Base-by-base conservation (phyloP, 2,329 filamentous ascomycete genomes). In the Parafenestella ontariensis region DNA sequence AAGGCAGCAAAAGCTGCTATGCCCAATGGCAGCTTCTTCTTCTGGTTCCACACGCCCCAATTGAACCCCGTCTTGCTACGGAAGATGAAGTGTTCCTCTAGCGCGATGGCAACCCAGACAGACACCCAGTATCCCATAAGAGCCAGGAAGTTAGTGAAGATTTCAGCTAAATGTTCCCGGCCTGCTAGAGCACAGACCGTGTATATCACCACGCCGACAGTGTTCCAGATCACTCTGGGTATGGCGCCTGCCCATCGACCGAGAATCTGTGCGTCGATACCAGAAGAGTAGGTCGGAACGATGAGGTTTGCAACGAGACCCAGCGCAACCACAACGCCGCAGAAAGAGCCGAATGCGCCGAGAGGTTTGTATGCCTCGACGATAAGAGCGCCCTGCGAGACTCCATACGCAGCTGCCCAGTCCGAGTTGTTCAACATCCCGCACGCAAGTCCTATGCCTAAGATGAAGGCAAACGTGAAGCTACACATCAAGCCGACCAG, bases 71-170 rank as follows among this genome's bases (percentile, higher is more conserved):
- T 68, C 44, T 71, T 77, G 3, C 78, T 75, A 1, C 85, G 79
- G 70, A 90, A 90, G 44, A 90, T 77, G 18, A 87, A 69, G 44
- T 87, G 82, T 66, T 90, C 88, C 65, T 85, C 81, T 2, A 87
- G 71, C 1, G 84, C 77, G 42, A 90, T 87, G 1, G 82, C 81
- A 18, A 89, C 79, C 85, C 86, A 88, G 40, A 89, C 84, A 13
- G 81, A 81, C 15, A 88, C 81, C 87, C 86, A 90, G 72, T 89
- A 90, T 1, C 87, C 88, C 84, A 90, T 89, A 20, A 90, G 75
- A 0, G 86, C 85, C 5, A 90, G 78, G 69, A 90, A 89, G 68
- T 89, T 89, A 10, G 84, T 85, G 68, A 90, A 89, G 53, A 90
- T 88, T 23, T 80, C 80, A 0, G 85, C 83, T 1, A 90, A 79